Base-by-base conservation (phyloP, 106 monocot genomes). In the Acorus gramineus region DNA sequence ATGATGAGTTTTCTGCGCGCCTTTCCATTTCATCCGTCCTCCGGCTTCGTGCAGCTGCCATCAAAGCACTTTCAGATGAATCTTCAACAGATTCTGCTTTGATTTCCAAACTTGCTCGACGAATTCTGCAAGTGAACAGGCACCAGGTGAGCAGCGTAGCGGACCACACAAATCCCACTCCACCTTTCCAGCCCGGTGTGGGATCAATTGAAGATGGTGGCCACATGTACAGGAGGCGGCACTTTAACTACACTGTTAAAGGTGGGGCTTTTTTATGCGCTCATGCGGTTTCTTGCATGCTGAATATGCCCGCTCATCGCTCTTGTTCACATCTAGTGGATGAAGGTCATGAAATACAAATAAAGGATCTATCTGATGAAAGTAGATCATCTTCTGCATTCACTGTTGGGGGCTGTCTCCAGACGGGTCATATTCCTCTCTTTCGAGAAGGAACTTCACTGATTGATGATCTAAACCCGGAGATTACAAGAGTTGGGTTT, bases 1-100 rank as follows among this genome's bases (percentile, higher is more conserved):
- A 85, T 67, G 98, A 98, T 75, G 98, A 98, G 67, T 98, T 88
- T 64, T 92, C 98, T 68, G 65, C 98, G 61, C 82, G 92, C 1
- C 91, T 98, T 66, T 98, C 98, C 2, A 73, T 92, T 11, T 92
- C 83, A 53, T 91, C 98, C 42, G 84, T 98, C 42, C 72, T 83
- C 54, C 80, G 98, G 69, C 87, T 98, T 46, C 87, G 88, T 70
- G 72, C 88, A 64, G 85, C 87, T 57, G 84, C 98, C 63, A 85
- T 89, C 8, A 68, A 51, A 52, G 85, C 92, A 66, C 87, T 98
- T 51, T 87, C 98, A 12, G 91, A 88, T 66, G 72, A 80, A 76
- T 73, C 96, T 65, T 68, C 78, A 66, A 74, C 85, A 52, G 79
- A 98, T 71, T 81, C 85, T 59, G 88, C 83, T 61, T 70, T 88